Evolutionary conservation across 2,329 filamentous ascomycete genomes (phyloP).

Genomic region (Penicillium fuscoglaucum): DNA sequence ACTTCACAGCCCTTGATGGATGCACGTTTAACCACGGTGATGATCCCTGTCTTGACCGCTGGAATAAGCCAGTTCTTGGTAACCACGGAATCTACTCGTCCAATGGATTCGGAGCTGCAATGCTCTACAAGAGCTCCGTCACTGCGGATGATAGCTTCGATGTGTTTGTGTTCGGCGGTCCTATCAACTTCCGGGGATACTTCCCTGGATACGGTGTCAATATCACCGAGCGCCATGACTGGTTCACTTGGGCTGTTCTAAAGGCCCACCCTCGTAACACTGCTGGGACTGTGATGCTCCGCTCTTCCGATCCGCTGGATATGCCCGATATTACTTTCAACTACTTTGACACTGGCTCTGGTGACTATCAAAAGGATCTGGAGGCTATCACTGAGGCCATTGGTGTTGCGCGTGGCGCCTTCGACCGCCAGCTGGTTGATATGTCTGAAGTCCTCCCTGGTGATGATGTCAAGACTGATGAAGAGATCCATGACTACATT

Average conservation of each 20-base stretch:
- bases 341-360: slow-evolving; percentile 50
- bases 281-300: slow-evolving; percentile 62
- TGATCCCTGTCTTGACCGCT: slow-evolving; percentile 49
- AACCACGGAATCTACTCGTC: slow-evolving; percentile 48
- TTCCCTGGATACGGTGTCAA: slow-evolving; percentile 46
- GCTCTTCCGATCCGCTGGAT: slow-evolving; percentile 63
- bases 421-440: slow-evolving; percentile 41
- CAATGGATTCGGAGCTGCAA: slow-evolving; percentile 56
- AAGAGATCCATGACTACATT: slow-evolving; percentile 50
- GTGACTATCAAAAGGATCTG: slow-evolving; percentile 18
- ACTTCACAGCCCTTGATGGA: slow-evolving; percentile 34
- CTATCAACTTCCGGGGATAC: slow-evolving; percentile 58
- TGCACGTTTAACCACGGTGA: slow-evolving; percentile 34
- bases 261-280: slow-evolving; percentile 65
- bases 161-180: slow-evolving; percentile 56
- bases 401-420: slow-evolving; percentile 51
- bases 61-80: slow-evolving; percentile 41
- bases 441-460: slow-evolving; percentile 49
- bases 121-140: slow-evolving; percentile 40
- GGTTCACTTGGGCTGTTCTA: slow-evolving; percentile 51
- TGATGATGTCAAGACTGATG: slow-evolving; percentile 36
- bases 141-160: slow-evolving; percentile 52
- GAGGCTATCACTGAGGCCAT: slow-evolving; percentile 16
- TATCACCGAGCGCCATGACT: slow-evolving; percentile 45
- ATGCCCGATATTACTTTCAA: slow-evolving; percentile 64